Conservation (phyloP, 1,284 basidiomycete genomes). For the Golubevia sp. region DNA sequence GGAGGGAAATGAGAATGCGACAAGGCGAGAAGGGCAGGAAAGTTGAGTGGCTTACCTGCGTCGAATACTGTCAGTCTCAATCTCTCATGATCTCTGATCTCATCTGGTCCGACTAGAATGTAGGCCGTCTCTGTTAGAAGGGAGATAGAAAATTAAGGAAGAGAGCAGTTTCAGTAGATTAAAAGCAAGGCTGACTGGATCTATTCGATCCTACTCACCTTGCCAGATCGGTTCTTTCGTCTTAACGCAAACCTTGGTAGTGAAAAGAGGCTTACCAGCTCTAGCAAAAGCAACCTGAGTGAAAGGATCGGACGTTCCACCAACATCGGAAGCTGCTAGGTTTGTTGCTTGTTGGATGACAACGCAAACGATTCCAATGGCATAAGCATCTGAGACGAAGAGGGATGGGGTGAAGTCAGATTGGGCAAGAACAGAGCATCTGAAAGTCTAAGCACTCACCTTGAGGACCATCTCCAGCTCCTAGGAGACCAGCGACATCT, state of each 20-base stretch:
- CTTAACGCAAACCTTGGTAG: slow-evolving; percentile 33
- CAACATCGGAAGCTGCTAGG: slow-evolving; percentile 41
- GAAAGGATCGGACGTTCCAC: slow-evolving; percentile 49
- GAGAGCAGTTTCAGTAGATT: too few relatives aligned
- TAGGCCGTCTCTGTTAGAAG: slow-evolving; percentile 23
- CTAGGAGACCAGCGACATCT: slow-evolving; percentile 39
- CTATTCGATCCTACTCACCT: background rate
- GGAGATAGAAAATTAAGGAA: too few relatives aligned
- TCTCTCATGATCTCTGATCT: slow-evolving; percentile 41
- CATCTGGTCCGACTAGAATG: slow-evolving; percentile 41
- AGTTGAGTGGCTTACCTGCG: too few relatives aligned
- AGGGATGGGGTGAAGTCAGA: too few relatives aligned
- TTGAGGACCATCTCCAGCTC: slow-evolving; percentile 40
- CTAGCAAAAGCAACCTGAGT: slow-evolving; percentile 38
- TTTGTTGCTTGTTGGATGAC: slow-evolving; percentile 41
- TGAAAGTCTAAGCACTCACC: too few relatives aligned
- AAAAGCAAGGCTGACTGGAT: too few relatives aligned
- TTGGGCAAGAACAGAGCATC: too few relatives aligned
- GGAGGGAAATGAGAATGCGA: background rate
- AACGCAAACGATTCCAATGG: slow-evolving; percentile 40
- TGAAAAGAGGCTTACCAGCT: slow-evolving; percentile 44
- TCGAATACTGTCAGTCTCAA: slow-evolving; percentile 19
- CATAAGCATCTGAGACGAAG: slow-evolving; percentile 42
- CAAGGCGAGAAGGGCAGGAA: background rate
- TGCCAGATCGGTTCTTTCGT: slow-evolving; percentile 43